Evolutionary conservation across 495 filamentous ascomycete genomes (phyloP).

Genomic region (Pyrenula aspistea): DNA sequence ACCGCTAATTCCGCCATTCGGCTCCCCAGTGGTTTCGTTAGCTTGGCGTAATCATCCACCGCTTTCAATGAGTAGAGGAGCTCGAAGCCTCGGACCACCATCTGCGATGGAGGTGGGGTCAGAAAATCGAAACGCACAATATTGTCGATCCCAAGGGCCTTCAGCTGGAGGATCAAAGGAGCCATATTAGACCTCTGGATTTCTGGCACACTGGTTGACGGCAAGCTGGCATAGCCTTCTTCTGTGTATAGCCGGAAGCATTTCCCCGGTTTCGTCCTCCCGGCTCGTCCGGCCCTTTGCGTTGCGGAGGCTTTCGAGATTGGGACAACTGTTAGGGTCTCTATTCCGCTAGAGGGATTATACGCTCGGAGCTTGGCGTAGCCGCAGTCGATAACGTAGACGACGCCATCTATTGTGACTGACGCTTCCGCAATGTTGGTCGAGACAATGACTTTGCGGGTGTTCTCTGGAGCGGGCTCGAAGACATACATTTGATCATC

Average conservation of each 20-base stretch:
- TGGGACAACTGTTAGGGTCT: slow-evolving; percentile 74
- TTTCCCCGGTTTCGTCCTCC: slow-evolving; percentile 85
- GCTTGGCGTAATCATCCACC: slow-evolving; percentile 79
- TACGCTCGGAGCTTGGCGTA: slow-evolving; percentile 87
- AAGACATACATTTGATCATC: slow-evolving; percentile 93
- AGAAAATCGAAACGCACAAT: slow-evolving; percentile 83
- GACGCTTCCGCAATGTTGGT: slow-evolving; percentile 97
- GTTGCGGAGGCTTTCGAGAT: slow-evolving; percentile 89
- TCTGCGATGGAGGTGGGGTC: slow-evolving; percentile 76
- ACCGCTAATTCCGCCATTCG: slow-evolving; percentile 93
- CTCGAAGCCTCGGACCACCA: slow-evolving; percentile 80
- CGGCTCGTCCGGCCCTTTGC: slow-evolving; percentile 85
- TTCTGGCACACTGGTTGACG: slow-evolving; percentile 71
- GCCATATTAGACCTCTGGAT: slow-evolving; percentile 91
- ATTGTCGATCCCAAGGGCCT: slow-evolving; percentile 94
- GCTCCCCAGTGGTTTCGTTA: slow-evolving; percentile 74
- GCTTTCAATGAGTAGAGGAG: slow-evolving; percentile 82
- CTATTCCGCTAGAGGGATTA: slow-evolving; percentile 80
- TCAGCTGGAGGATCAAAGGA: slow-evolving; percentile 82
- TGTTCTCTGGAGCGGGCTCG: slow-evolving; percentile 71
- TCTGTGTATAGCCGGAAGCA: slow-evolving; percentile 92
- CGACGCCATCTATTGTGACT: slow-evolving; percentile 85
- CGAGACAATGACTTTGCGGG: slow-evolving; percentile 82
- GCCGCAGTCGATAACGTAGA: slow-evolving; percentile 86
- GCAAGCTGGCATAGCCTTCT: slow-evolving; percentile 53